Percentiles rank a stretch among this genome's conserved stretches.
phyloP scores from a whole-genome alignment of 768 basidiomycete genomes.

The Flagelloscypha sp. region DNA sequence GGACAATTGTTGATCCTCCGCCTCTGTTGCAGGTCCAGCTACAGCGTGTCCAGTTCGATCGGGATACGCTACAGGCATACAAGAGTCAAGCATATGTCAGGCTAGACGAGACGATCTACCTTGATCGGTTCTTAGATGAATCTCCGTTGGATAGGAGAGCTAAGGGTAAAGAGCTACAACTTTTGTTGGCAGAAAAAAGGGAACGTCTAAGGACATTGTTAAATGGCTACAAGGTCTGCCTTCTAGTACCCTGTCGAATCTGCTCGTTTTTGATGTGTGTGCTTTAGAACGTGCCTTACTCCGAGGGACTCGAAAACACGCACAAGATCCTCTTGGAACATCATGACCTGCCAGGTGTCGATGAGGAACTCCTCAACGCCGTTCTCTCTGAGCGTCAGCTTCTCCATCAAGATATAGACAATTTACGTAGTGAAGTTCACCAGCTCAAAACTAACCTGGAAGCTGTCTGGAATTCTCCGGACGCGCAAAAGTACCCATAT shows the following conservation, averaged over 20 bases:
- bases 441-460: constrained; percentile 65
- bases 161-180: constrained; percentile 61
- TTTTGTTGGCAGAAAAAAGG: constrained; percentile 52
- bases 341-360: constrained; percentile 41
- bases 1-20: constrained; percentile 78
- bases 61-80: constrained; percentile 83
- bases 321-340: constrained; percentile 46
- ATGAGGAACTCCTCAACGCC: constrained; percentile 44
- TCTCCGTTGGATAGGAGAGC: constrained; percentile 65
- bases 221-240: constrained; percentile 42
- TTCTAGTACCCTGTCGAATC: neutral
- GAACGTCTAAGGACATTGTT: constrained; percentile 62
- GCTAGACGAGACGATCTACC: constrained; percentile 76
- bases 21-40: constrained; percentile 92
- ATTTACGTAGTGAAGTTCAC: constrained; percentile 39
- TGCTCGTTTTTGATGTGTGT: neutral
- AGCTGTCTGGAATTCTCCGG: constrained; percentile 64
- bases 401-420: constrained; percentile 50
- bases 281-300: constrained; percentile 52
- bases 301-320: constrained; percentile 46
- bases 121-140: constrained; percentile 87
- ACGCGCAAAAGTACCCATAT: constrained; percentile 61
- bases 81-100: constrained; percentile 95
- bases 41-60: constrained; percentile 92
- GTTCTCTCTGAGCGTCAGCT: constrained; percentile 46